A percentile compares a stretch with the other conserved stretches of the same genome.
Evolutionary conservation across 202 grass and related monocot genomes (phyloP).

Genomic region (Panicum hallii): DNA sequence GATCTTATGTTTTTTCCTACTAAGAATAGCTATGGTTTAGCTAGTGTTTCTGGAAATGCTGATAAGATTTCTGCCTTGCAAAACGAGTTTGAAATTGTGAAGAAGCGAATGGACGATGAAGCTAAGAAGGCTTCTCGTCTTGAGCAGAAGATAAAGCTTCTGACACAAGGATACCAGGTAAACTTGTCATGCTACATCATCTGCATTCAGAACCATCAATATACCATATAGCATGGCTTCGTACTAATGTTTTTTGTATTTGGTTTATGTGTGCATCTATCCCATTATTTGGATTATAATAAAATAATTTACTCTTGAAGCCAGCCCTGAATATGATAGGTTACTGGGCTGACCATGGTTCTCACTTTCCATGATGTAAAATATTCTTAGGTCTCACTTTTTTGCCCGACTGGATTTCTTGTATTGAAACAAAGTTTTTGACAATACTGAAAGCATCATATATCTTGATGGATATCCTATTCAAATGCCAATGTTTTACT

Average conservation of each 20-base stretch:
- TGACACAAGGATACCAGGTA: slow-evolving; percentile 97
- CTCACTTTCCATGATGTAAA: background rate
- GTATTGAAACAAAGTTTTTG: background rate
- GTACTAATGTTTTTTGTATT: background rate
- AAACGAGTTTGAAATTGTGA: slow-evolving; percentile 96
- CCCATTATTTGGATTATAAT: slow-evolving; percentile 2
- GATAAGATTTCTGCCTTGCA: slow-evolving; percentile 82
- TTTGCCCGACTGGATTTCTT: slow-evolving; percentile 14
- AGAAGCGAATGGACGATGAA: slow-evolving; percentile 91
- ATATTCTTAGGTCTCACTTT: background rate
- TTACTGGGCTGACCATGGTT: background rate
- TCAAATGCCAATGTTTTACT: slow-evolving; percentile 36
- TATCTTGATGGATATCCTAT: slow-evolving; percentile 7
- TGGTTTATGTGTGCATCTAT: background rate
- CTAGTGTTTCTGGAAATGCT: slow-evolving; percentile 78
- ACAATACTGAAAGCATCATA: background rate
- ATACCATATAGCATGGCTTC: slow-evolving; percentile 1
- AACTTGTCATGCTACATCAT: background rate
- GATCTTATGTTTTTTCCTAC: slow-evolving; percentile 93
- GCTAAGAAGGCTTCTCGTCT: slow-evolving; percentile 84
- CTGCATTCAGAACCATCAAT: slow-evolving; percentile 6
- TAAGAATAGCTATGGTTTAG: slow-evolving; percentile 79
- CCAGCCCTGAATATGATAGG: slow-evolving; percentile 1
- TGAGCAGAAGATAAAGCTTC: slow-evolving; percentile 94
- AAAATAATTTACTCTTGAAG: slow-evolving; percentile 10